These are phyloP conservation scores for Lentinula novae-zelandiae DNA, from an alignment of 1,284 basidiomycete genomes.

Conservation along the genomic window DNA sequence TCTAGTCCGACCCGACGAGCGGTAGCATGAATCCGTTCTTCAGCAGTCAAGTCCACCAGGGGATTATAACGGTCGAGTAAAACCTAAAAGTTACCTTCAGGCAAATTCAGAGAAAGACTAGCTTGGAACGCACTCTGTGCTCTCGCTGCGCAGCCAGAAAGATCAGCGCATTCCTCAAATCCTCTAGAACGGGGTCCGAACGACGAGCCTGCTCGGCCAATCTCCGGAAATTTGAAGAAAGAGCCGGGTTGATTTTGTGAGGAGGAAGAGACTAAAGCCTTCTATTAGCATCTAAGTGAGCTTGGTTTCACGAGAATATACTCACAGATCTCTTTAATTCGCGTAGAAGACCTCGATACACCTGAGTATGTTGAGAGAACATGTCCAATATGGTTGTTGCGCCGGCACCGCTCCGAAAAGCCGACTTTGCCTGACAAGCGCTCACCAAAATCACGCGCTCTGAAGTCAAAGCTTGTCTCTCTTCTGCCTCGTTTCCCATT, in stretches of 20 bases:
- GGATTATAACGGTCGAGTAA: slow-evolving; percentile 87
- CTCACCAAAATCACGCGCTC: too few relatives aligned
- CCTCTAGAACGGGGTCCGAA: slow-evolving; percentile 33
- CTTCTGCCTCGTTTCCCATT: too few relatives aligned
- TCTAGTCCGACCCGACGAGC: slow-evolving; percentile 83
- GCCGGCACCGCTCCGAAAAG: not conserved
- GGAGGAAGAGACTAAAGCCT: slow-evolving; percentile 9
- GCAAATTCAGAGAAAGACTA: not conserved
- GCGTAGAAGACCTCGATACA: slow-evolving; percentile 37
- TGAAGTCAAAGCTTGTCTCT: too few relatives aligned
- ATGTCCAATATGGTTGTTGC: slow-evolving; percentile 14
- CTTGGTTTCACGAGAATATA: not conserved
- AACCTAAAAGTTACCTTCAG: slow-evolving; percentile 35
- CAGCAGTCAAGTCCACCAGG: slow-evolving; percentile 68
- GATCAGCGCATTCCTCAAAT: slow-evolving; percentile 62
- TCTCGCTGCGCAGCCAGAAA: slow-evolving; percentile 71
- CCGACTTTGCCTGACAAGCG: not conserved
- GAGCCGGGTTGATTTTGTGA: slow-evolving; percentile 21
- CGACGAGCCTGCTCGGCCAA: slow-evolving; percentile 46
- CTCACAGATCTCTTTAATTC: slow-evolving; percentile 39
- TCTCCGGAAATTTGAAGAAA: slow-evolving; percentile 50
- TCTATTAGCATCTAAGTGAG: not conserved
- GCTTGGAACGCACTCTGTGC: slow-evolving; percentile 37
- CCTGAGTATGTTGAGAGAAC: slow-evolving; percentile 27
- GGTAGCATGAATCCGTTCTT: slow-evolving; percentile 81